Evolutionary conservation across 2,329 filamentous ascomycete genomes (phyloP).

Genomic region (Venturiaceae sp.): DNA sequence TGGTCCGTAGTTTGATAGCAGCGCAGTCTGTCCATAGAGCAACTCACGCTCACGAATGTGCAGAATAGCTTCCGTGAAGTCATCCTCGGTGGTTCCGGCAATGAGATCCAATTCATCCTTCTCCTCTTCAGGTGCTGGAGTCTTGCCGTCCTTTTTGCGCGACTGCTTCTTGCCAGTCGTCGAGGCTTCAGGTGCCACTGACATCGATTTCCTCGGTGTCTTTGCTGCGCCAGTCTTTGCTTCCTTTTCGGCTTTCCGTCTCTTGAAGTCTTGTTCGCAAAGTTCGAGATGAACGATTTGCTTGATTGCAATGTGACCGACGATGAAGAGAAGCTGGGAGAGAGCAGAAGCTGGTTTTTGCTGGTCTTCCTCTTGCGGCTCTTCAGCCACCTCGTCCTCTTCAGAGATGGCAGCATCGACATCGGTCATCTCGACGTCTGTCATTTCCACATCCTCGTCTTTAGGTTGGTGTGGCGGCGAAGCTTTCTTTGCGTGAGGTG

Average conservation of each 20-base stretch:
- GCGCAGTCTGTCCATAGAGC: slow-evolving; percentile 69
- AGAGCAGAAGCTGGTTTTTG: slow-evolving; percentile 65
- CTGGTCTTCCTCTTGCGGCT: slow-evolving; percentile 27
- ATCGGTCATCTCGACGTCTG: slow-evolving; percentile 11
- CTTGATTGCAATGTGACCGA: slow-evolving; percentile 95
- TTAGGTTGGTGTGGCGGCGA: not conserved
- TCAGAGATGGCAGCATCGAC: slow-evolving; percentile 14
- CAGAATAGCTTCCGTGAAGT: slow-evolving; percentile 79
- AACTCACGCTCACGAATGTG: slow-evolving; percentile 79
- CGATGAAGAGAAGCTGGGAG: slow-evolving; percentile 87
- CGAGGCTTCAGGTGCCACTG: slow-evolving; percentile 10
- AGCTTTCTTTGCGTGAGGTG: slow-evolving; percentile 22
- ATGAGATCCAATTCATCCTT: slow-evolving; percentile 92
- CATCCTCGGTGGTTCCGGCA: slow-evolving; percentile 89
- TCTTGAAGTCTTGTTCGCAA: slow-evolving; percentile 97
- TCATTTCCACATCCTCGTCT: not conserved
- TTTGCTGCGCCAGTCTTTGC: slow-evolving; percentile 42
- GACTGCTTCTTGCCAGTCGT: slow-evolving; percentile 28
- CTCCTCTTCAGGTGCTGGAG: slow-evolving; percentile 49
- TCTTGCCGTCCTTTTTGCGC: slow-evolving; percentile 36
- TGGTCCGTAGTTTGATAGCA: slow-evolving; percentile 85
- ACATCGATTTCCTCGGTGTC: slow-evolving; percentile 21
- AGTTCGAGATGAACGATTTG: slow-evolving; percentile 97
- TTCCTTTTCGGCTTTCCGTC: slow-evolving; percentile 83
- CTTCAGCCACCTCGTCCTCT: slow-evolving; percentile 13